Evolutionary conservation across 208 protist species (phyloP).

Genomic region (Borovskyia barvae): DNA sequence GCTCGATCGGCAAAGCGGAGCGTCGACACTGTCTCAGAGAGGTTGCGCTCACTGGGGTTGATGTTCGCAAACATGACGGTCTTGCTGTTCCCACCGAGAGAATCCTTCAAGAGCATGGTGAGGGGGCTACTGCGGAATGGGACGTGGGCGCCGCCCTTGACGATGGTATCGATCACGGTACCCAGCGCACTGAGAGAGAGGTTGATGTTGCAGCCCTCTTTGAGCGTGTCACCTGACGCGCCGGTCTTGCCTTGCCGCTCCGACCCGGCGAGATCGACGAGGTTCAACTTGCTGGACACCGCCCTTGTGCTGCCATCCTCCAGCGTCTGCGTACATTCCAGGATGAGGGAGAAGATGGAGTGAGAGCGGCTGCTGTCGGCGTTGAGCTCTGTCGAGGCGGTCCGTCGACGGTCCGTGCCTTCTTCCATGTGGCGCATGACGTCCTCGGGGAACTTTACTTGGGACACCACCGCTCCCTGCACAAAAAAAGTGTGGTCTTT

Average conservation of each 20-base stretch:
- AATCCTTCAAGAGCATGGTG: conserved; percentile 91
- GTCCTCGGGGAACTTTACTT: conserved; percentile 77
- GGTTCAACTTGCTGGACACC: conserved; percentile 87
- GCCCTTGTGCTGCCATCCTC: conserved; percentile 70
- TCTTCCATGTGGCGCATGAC: conserved; percentile 83
- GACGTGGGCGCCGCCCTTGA: conserved; percentile 83
- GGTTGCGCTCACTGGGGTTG: conserved; percentile 83
- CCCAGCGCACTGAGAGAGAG: conserved; percentile 88
- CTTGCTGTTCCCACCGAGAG: conserved; percentile 86
- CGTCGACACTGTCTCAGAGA: conserved; percentile 88
- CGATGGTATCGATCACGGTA: conserved; percentile 90
- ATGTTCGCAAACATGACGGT: conserved; percentile 92
- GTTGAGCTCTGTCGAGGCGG: conserved; percentile 87
- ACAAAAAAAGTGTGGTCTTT: conserved; percentile 89
- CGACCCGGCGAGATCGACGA: conserved; percentile 92
- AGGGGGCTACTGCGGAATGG: conserved; percentile 85
- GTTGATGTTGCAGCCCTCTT: conserved; percentile 94
- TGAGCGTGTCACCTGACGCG: conserved; percentile 88
- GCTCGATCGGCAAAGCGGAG: conserved; percentile 88
- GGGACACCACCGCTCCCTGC: conserved; percentile 63
- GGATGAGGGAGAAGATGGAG: conserved; percentile 87
- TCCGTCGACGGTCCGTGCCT: conserved; percentile 81
- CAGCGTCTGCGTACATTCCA: conserved; percentile 74
- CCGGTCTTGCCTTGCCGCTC: conserved; percentile 91
- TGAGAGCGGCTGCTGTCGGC: conserved; percentile 88